These are phyloP conservation scores for Eremothecium gossypii DNA, from an alignment of 1,139 yeast genomes.

Conservation along the genomic window DNA sequence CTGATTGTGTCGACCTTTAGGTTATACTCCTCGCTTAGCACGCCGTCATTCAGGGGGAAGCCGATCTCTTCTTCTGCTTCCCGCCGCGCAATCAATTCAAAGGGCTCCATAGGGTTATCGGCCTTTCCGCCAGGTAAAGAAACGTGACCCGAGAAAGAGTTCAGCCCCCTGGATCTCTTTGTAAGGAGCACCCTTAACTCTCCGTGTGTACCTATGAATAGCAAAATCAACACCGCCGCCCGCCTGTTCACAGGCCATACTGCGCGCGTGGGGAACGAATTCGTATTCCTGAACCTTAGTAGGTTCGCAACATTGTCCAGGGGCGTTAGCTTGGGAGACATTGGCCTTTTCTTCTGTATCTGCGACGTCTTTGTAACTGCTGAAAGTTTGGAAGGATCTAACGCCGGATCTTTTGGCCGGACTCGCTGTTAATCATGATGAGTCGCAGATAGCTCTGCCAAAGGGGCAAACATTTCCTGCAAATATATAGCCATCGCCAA, in stretches of 20 bases:
- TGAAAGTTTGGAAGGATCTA: too few relatives aligned
- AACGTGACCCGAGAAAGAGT: conserved; percentile 77
- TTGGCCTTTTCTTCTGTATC: background rate
- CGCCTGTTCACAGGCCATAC: conserved; percentile 42
- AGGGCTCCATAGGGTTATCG: conserved; percentile 54
- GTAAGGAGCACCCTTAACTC: conserved; percentile 72
- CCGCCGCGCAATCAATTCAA: conserved; percentile 65
- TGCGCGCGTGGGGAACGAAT: conserved; percentile 19
- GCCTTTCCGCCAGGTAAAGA: conserved; percentile 88
- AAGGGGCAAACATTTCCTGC: too few relatives aligned
- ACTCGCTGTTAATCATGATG: too few relatives aligned
- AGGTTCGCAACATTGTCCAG: conserved; percentile 12
- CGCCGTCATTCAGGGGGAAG: conserved; percentile 42
- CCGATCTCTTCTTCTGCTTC: conserved; percentile 89
- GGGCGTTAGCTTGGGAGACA: background rate
- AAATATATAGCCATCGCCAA: too few relatives aligned
- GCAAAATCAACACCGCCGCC: conserved; percentile 64
- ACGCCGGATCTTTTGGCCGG: too few relatives aligned
- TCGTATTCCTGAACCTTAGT: conserved; percentile 14
- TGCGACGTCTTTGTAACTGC: too few relatives aligned
- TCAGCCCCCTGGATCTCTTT: conserved; percentile 57
- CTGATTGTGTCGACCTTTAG: conserved; percentile 33
- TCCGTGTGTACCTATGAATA: conserved; percentile 62
- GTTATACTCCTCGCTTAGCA: conserved; percentile 39
- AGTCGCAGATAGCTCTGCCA: too few relatives aligned